Evolutionary conservation across 1,284 basidiomycete species (phyloP).

Genomic region (Flammula alnicola): DNA sequence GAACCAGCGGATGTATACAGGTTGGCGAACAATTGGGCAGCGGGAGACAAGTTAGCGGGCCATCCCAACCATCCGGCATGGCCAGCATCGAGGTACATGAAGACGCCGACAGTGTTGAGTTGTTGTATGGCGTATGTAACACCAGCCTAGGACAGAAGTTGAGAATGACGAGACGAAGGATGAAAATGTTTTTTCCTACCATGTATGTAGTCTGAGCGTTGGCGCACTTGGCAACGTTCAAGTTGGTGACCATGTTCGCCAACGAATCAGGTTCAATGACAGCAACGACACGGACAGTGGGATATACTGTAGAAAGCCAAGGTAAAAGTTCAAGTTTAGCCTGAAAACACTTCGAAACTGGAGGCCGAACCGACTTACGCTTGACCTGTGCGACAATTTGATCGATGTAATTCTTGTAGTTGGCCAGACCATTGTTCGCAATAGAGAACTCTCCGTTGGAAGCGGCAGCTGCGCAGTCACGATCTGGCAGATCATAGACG

Average conservation of each 20-base stretch:
- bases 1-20: constrained; percentile 53
- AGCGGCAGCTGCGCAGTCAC: constrained; percentile 52
- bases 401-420: constrained; percentile 49
- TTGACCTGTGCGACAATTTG: constrained; percentile 60
- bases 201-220: constrained; percentile 57
- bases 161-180: neutral
- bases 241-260: constrained; percentile 46
- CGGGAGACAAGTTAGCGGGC: constrained; percentile 36
- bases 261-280: constrained; percentile 53
- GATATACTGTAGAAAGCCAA: constrained; percentile 54
- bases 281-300: constrained; percentile 55
- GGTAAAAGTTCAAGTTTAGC: constrained; percentile 3
- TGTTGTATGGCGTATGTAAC: constrained; percentile 52
- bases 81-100: constrained; percentile 51
- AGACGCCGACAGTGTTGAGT: constrained; percentile 46
- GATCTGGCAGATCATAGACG: constrained; percentile 31
- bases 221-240: constrained; percentile 53
- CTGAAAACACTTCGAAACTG: neutral
- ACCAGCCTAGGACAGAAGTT: constrained; percentile 32
- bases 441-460: constrained; percentile 51
- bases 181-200: constrained; percentile 26
- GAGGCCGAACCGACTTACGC: constrained; percentile 39
- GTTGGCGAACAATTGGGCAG: constrained; percentile 40
- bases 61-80: constrained; percentile 55
- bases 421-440: constrained; percentile 44